phyloP scores from a whole-genome alignment of 225 moss, liverwort and hornwort species.

The Anthoceros angustus region DNA sequence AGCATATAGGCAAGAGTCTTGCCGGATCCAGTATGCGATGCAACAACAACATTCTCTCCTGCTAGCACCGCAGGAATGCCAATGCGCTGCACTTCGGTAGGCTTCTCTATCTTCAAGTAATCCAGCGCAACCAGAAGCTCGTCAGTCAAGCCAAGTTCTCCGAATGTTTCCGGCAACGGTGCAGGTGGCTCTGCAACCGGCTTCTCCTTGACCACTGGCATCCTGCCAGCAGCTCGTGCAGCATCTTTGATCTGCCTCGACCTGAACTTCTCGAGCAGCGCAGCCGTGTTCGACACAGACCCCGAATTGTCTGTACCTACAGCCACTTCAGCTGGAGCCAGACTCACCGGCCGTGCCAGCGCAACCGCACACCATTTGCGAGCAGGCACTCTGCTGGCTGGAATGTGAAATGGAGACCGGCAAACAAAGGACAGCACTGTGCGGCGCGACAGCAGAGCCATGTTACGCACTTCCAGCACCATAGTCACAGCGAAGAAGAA shows the following conservation, averaged over 20 bases:
- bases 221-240: constrained; percentile 14
- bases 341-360: not conserved
- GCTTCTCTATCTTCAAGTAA: constrained; percentile 57
- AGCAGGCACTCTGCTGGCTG: not conserved
- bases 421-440: constrained; percentile 7
- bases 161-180: constrained; percentile 21
- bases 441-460: constrained; percentile 12
- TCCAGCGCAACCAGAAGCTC: constrained; percentile 63
- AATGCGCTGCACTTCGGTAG: constrained; percentile 84
- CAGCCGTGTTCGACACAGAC: constrained; percentile 7
- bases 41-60: constrained; percentile 75
- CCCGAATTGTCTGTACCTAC: constrained; percentile 3
- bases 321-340: not conserved
- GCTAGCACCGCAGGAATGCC: constrained; percentile 82
- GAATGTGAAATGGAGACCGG: not conserved
- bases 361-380: not conserved
- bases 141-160: constrained; percentile 53
- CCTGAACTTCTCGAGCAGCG: constrained; percentile 28
- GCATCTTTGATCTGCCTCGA: constrained; percentile 31
- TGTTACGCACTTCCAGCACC: not conserved
- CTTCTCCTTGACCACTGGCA: constrained; percentile 9
- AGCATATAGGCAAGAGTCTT: constrained; percentile 98
- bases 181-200: not conserved
- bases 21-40: constrained; percentile 92
- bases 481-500: not conserved